These are phyloP conservation scores for Graphilbum ipis-grandicollis DNA, from an alignment of 2,329 filamentous ascomycete species.

Conservation along the genomic window DNA sequence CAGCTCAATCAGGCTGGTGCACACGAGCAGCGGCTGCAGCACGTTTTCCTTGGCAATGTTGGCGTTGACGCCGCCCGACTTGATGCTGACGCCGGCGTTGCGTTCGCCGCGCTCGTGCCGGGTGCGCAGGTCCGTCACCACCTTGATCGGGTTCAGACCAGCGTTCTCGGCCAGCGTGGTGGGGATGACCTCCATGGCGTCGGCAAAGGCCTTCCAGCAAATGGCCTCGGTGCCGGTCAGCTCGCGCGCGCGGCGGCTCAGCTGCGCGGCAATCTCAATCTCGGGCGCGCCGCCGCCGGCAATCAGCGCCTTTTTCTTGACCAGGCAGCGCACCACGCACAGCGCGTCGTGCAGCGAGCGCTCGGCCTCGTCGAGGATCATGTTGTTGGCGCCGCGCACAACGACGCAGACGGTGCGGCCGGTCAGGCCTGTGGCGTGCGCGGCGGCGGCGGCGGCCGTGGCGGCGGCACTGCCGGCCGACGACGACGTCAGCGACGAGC, in stretches of 20 bases:
- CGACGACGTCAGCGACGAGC: no score
- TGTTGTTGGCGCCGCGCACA: conserved; percentile 78
- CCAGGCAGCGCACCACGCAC: conserved; percentile 89
- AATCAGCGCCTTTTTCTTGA: conserved; percentile 99
- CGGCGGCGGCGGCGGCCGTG: neutral
- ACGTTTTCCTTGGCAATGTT: conserved; percentile 97
- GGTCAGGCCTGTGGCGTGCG: conserved; percentile 29
- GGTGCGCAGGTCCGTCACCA: conserved; percentile 88
- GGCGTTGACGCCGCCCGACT: conserved; percentile 88
- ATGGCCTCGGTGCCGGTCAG: conserved; percentile 87
- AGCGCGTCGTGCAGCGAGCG: conserved; percentile 92
- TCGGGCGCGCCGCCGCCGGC: conserved; percentile 92
- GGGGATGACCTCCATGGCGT: conserved; percentile 92
- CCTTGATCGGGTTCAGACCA: conserved; percentile 94
- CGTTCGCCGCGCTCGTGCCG: conserved; percentile 88
- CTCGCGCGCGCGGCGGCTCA: conserved; percentile 66
- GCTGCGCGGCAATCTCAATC: conserved; percentile 82
- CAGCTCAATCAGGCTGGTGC: conserved; percentile 92
- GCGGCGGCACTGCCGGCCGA: neutral
- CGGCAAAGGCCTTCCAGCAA: conserved; percentile 98
- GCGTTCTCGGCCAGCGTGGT: conserved; percentile 96
- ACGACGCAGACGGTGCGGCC: conserved; percentile 89
- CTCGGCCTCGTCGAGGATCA: conserved; percentile 95
- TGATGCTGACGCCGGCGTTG: conserved; percentile 95
- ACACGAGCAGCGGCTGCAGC: conserved; percentile 85